These are phyloP conservation scores for Saposhnikovia divaricata DNA, from an alignment of 129 eudicot species.

Conservation along the genomic window DNA sequence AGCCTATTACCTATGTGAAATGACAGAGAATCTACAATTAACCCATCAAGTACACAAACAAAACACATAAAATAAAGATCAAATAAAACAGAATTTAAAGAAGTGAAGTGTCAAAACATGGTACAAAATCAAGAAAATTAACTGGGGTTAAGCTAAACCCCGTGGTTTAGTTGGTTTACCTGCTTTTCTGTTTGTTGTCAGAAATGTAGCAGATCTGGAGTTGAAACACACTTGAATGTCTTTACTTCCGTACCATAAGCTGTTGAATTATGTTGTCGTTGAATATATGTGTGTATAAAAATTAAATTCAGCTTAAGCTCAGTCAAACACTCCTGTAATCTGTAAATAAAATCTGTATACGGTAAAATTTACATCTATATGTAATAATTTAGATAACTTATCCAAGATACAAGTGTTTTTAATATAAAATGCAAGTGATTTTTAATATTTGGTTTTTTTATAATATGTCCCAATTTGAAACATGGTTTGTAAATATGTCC, in stretches of 20 bases:
- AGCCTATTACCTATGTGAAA: not conserved
- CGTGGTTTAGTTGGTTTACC: not conserved
- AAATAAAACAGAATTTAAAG: not conserved
- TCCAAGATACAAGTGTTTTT: too few relatives aligned
- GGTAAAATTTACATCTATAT: too few relatives aligned
- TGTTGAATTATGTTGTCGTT: not conserved
- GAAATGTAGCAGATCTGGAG: conserved; percentile 2
- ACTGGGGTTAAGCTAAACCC: not conserved
- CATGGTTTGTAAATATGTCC: too few relatives aligned
- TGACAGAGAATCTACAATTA: not conserved
- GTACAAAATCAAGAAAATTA: not conserved
- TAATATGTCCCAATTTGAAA: too few relatives aligned
- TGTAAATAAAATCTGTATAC: not conserved
- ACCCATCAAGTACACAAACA: not conserved
- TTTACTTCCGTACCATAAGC: not conserved
- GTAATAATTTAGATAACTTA: too few relatives aligned
- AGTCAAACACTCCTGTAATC: not conserved
- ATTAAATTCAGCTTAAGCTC: too few relatives aligned
- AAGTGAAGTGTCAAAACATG: not conserved
- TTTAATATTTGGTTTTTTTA: too few relatives aligned
- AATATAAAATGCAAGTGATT: too few relatives aligned
- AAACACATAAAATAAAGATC: not conserved
- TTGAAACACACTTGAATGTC: not conserved
- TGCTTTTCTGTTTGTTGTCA: not conserved
- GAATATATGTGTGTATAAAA: too few relatives aligned